Evolutionary conservation across 306 rosid species (phyloP).

Genomic region (Prunus armeniaca): DNA sequence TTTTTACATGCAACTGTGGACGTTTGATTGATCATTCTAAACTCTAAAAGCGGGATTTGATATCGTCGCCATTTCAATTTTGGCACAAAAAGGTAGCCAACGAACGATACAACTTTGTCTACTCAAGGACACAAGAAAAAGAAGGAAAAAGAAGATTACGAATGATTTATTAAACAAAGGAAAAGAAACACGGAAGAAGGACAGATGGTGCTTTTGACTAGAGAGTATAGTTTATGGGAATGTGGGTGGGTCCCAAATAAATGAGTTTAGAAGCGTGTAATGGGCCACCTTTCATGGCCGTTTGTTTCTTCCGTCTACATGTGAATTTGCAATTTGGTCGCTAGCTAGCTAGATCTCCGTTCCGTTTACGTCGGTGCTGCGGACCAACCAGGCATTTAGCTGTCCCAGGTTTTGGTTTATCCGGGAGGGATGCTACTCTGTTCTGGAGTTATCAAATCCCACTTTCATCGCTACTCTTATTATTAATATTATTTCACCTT

Average conservation of each 20-base stretch:
- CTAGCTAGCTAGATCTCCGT: slow-evolving; percentile 32
- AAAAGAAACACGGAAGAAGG: neutral
- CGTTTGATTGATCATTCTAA: neutral
- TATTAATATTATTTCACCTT: neutral
- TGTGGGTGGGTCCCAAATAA: neutral
- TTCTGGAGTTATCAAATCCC: neutral
- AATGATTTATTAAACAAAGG: neutral
- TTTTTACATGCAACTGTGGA: neutral
- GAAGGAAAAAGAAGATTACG: neutral
- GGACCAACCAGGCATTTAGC: neutral
- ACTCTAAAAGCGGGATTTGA: neutral
- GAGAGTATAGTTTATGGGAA: neutral
- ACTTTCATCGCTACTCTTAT: neutral
- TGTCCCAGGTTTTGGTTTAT: neutral
- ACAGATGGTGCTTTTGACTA: no score
- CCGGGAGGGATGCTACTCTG: neutral
- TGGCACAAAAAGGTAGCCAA: neutral
- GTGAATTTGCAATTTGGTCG: neutral
- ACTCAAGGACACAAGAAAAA: neutral
- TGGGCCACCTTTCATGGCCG: slow-evolving; percentile 32
- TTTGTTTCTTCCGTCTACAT: slow-evolving; percentile 22
- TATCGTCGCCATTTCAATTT: neutral
- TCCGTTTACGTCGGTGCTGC: slow-evolving; percentile 55
- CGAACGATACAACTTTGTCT: neutral
- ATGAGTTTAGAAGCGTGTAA: slow-evolving; percentile 8